Base-by-base conservation (phyloP, 176 grass and related monocot genomes). In the Oryza meyeriana region DNA sequence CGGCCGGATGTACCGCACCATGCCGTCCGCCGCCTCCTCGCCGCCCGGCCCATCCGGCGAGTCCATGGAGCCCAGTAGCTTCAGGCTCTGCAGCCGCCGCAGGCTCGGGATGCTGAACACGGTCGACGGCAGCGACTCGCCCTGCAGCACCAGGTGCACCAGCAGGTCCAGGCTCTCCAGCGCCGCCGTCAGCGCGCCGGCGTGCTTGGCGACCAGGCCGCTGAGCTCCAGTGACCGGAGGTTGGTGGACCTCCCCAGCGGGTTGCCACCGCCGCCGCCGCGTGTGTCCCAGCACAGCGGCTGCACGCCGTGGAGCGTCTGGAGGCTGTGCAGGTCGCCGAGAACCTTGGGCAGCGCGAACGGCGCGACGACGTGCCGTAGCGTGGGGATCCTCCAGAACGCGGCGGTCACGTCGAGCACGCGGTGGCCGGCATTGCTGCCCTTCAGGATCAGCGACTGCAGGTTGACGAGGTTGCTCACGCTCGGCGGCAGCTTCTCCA, bases 391-490 rank as follows among this genome's bases (percentile, higher is more conserved):
- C 72, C 69, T 76, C 89, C 89, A 91, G 71, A 91, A 91, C 71
- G 80, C 71, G 32, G 81, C 6, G 16, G 89, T 16, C 48, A 91
- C 76, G 42, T 79, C 81, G 57, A 83, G 29, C 6, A 70, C 40
- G 12, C 16, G 63, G 17, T 48, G 63, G 17, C 64, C 73, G 73
- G 34, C 47, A 29, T 45, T 85, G 39, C 50, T 76, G 39, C 78
- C 55, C 20, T 67, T 79, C 18, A 88, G 85, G 68, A 89, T 85
- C 10, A 92, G 82, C 4, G 90, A 86, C 65, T 92, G 90, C 50
- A 92, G 86, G 80, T 92, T 92, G 16, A 80, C 79, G 12, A 92
- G 90, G 39, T 79, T 92, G 66, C 74, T 63, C 3, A 92, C 74
- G 47, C 48, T 83, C 73, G 4, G 70, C 10, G 89, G 89, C 13